Evolutionary conservation across 1,284 basidiomycete species (phyloP).

Genomic region (Naganishia cerealis): DNA sequence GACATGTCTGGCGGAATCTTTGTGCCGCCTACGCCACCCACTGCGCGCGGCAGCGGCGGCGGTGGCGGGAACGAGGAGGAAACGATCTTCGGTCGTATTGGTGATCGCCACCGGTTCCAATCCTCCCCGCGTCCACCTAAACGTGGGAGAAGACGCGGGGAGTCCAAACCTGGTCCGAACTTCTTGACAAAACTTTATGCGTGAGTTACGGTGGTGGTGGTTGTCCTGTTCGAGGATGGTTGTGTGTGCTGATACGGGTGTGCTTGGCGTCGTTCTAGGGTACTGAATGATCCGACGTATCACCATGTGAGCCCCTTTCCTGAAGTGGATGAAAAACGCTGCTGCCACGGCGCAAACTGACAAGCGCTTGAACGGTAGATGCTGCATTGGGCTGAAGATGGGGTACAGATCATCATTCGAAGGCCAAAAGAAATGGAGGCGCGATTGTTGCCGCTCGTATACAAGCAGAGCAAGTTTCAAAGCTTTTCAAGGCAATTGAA

Average conservation of each 20-base stretch:
- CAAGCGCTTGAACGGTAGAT: conserved; percentile 55
- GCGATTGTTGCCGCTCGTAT: conserved; percentile 82
- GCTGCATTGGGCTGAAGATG: conserved; percentile 85
- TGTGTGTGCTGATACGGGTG: conserved; percentile 23
- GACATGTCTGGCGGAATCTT: too few relatives aligned
- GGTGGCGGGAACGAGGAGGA: too few relatives aligned
- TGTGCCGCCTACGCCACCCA: too few relatives aligned
- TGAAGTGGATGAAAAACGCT: conserved; percentile 65
- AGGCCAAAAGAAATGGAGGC: conserved; percentile 82
- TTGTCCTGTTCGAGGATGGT: too few relatives aligned
- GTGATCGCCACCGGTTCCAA: too few relatives aligned
- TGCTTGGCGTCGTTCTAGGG: background rate
- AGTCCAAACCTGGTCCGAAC: conserved; percentile 67
- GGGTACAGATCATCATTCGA: conserved; percentile 87
- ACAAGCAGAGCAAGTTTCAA: conserved; percentile 87
- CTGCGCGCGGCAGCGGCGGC: too few relatives aligned
- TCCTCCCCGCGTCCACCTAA: too few relatives aligned
- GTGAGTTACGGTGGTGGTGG: too few relatives aligned
- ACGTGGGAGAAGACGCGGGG: conserved; percentile 42
- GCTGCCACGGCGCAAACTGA: conserved; percentile 67
- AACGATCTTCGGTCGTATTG: too few relatives aligned
- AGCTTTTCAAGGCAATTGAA: conserved; percentile 91
- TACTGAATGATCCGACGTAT: conserved; percentile 26
- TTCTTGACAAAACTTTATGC: conserved; percentile 89
- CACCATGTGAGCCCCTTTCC: conserved; percentile 19